Evolutionary conservation across 345 rosid species (phyloP), one percentile per base, ranked within the genome.

Genomic region (Aquilaria sinensis): DNA sequence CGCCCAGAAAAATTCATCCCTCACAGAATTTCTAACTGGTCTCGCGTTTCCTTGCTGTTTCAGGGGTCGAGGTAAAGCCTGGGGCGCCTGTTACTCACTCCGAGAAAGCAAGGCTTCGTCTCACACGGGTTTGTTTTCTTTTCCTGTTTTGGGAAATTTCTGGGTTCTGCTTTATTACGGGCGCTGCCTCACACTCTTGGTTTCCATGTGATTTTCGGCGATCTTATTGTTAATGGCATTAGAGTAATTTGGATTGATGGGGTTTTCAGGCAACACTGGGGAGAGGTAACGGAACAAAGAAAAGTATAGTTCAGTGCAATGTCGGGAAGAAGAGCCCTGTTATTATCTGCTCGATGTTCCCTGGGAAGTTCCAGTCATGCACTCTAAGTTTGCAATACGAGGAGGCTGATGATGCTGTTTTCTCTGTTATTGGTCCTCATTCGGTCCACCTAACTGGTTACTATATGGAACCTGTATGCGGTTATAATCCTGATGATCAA

Each of bases 381-480:
- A 93, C 80, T 23, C 47, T 90, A 51, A 74, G 88, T 67, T 56
- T 90, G 62, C 93, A 90, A 76, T 90, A 82, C 61, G 88, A 88
- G 43, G 96, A 90, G 69, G 71, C 74, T 51, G 88, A 81, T 41
- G 83, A 86, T 41, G 97, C 85, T 53, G 61, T 84, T 12, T 85
- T 90, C 75, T 87, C 96, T 0, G 89, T 90, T 41, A 53, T 90
- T 46, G 92, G 97, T 16, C 85, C 90, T 33, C 74, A 74, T 1
- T 79, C 81, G 52, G 75, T 90, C 68, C 97, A 87, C 62, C 83
- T 90, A 56, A 72, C 90, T 50, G 96, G 96, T 65, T 85, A 80
- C 79, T 88, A 75, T 75, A 51, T 72, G 15, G 60, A 64, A 43
- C 48, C 61, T 57, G 66, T 37, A 0, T 23, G 67, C 3, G 58